Conservation (phyloP, 768 basidiomycete species). For the Lentinus tigrinus region DNA sequence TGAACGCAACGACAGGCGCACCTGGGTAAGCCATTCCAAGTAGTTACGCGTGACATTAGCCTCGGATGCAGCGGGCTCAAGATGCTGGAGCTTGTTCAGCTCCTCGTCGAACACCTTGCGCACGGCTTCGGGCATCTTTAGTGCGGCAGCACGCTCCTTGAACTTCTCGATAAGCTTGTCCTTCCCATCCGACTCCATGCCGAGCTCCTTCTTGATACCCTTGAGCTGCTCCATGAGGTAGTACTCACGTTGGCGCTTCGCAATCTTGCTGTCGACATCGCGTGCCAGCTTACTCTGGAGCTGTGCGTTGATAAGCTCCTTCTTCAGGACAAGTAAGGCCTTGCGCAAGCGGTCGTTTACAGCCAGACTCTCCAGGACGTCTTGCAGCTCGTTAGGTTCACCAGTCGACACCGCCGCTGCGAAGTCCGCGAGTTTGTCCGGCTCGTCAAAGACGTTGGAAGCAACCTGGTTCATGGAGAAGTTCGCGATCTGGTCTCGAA, state of each 20-base stretch:
- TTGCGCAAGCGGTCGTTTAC: conserved; percentile 90
- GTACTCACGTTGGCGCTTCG: conserved; percentile 91
- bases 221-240: conserved; percentile 97
- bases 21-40: conserved; percentile 89
- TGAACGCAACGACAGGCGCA: conserved; percentile 24
- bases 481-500: conserved; percentile 97
- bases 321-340: conserved; percentile 90
- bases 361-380: conserved; percentile 82
- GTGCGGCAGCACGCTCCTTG: conserved; percentile 72
- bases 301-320: conserved; percentile 96
- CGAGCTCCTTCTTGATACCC: conserved; percentile 94
- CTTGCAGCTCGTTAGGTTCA: conserved; percentile 90
- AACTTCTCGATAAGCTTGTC: conserved; percentile 93
- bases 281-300: conserved; percentile 88
- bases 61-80: conserved; percentile 90
- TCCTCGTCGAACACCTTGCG: conserved; percentile 97
- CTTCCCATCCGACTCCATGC: conserved; percentile 94
- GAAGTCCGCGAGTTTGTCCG: conserved; percentile 95
- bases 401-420: conserved; percentile 94
- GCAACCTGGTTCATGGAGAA: conserved; percentile 93
- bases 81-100: conserved; percentile 80
- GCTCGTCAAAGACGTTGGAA: conserved; percentile 94
- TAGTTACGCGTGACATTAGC: conserved; percentile 95
- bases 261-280: conserved; percentile 93
- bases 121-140: conserved; percentile 89